Evolutionary conservation across 306 rosid genomes (phyloP), one percentile per base, ranked within the genome.

Genomic region (Cucurbita argyrosperma): DNA sequence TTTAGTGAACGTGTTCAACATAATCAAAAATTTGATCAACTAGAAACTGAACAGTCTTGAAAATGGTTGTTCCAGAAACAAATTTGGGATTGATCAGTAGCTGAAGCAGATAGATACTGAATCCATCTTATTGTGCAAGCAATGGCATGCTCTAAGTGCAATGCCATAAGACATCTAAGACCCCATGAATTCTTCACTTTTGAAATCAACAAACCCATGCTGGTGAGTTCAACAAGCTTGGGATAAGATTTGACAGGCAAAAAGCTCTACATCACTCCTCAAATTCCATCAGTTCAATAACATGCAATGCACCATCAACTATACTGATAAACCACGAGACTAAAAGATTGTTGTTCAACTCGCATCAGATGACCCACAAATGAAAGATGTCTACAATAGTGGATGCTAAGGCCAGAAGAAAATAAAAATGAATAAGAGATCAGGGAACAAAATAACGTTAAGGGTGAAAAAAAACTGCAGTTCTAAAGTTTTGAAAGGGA

Each of bases 301-400:
- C 90, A 26, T 26, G 26, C 26, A 26, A 21, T 21, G 30, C 83
- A 81, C 78, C 39, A 87, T 84, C 2, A 89, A 84, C 45, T 88
- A 92, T 16, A 90, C 96, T 0, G 96, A 87, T 82, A 88, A 72
- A 1, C 91, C 89, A 66, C 96, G 67, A 16, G 85, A 89, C 77
- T 87, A 96, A 54, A 54, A 7, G 2, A 7, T 7, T 54, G 4
- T 3, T 12, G 8, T 55, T 55, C 60, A 56, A 87, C 90, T 18
- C 85, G 85, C 88, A 47, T 79, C 84, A 14, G 69, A 77, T 2
- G 66, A 30, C 19, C 4, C 5, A 60, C 39, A 1, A 10, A 55
- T 30, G 65, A 30, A 10, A 23, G 63, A 57, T 58, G 45, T 13
- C 66, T 60, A 60, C 6, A 18, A 35, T 10, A 57, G 38, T 4